phyloP scores from a whole-genome alignment of 2,329 filamentous ascomycete species.

The Talaromyces funiculosus region DNA sequence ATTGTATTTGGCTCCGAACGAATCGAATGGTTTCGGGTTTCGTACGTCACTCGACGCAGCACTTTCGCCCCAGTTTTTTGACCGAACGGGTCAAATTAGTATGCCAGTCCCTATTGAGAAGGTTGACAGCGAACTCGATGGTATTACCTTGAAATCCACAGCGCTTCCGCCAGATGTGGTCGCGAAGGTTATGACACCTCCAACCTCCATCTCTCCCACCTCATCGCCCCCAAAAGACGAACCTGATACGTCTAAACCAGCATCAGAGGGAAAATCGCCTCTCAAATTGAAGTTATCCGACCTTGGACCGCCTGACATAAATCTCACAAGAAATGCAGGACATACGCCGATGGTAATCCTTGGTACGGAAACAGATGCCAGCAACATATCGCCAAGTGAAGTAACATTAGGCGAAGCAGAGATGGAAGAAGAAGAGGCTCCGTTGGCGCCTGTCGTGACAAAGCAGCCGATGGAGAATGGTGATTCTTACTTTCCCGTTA shows the following conservation, averaged over 20 bases:
- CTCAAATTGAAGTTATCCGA: conserved; percentile 33
- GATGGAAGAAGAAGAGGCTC: conserved; percentile 24
- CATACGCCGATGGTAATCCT: conserved; percentile 43
- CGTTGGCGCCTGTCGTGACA: conserved; percentile 29
- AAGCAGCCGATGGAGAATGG: conserved; percentile 31
- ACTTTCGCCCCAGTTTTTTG: conserved; percentile 33
- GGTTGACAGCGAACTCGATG: conserved; percentile 42
- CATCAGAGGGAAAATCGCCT: conserved; percentile 21
- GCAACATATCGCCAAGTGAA: conserved; percentile 21
- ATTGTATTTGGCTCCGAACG: conserved; percentile 23
- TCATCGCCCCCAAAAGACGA: conserved; percentile 24
- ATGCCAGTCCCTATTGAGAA: conserved; percentile 43
- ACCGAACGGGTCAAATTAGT: conserved; percentile 26
- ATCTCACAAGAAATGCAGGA: conserved; percentile 38
- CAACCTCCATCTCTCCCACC: conserved; percentile 34
- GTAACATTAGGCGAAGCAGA: conserved; percentile 2
- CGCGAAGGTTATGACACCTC: conserved; percentile 40
- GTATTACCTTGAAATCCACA: conserved; percentile 44
- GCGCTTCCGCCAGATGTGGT: conserved; percentile 39
- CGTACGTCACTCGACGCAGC: conserved; percentile 36
- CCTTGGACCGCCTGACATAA: conserved; percentile 34
- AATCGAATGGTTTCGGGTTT: conserved; percentile 25
- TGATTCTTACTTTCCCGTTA: conserved; percentile 38
- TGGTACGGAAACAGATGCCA: conserved; percentile 26
- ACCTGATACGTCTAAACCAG: conserved; percentile 15